Evolutionary conservation across 768 basidiomycete species (phyloP), one percentile per base, ranked within the genome.

Genomic region (Lyophyllum shimeji): DNA sequence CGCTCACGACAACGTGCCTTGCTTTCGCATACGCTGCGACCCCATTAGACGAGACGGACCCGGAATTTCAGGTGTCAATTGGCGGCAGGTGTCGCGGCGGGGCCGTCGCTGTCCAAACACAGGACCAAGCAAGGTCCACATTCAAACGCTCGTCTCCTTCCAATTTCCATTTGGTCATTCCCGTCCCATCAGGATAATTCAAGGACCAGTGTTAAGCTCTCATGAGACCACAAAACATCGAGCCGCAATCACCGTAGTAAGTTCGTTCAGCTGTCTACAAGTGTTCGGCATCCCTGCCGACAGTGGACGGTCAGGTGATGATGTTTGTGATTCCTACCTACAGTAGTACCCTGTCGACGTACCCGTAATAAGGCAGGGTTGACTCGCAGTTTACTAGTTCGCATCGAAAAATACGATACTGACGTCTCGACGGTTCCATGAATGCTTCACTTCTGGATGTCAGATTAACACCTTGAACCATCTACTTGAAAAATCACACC

Each of bases 181-280:
- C 53, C 45, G 44, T 52, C 37, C 31, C 25, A 43, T 55, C 48
- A 52, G 57, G 31, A 21, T 50, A 46, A 52, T 45, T 49, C 31
- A 52, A 52, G n/a, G 3, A 13, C 13, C 18, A 45, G 45, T 42
- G 37, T 45, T 40, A 8, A 24, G 11, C n/a, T 46, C 51, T 25
- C 42, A 49, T 58, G 42, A 20, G 21, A 46, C 33, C 40, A 9
- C n/a, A 53, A 21, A 39, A 11, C 23, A 27, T 42, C 40, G 56
- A 49, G 23, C 52, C 51, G 48, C 39, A 42, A 50, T 52, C 56
- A 52, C 55, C 39, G 48, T 53, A 53, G 39, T 53, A 53, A 31
- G 47, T 34, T 31, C 17, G 39, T 52, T 37, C 21, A 45, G 17
- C 4, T 42, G 29, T 54, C 20, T 18, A 12, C 31, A 21, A 33